Evolutionary conservation across 139 green algal genomes (phyloP).

Genomic region (Chlamydomonas eustigma): DNA sequence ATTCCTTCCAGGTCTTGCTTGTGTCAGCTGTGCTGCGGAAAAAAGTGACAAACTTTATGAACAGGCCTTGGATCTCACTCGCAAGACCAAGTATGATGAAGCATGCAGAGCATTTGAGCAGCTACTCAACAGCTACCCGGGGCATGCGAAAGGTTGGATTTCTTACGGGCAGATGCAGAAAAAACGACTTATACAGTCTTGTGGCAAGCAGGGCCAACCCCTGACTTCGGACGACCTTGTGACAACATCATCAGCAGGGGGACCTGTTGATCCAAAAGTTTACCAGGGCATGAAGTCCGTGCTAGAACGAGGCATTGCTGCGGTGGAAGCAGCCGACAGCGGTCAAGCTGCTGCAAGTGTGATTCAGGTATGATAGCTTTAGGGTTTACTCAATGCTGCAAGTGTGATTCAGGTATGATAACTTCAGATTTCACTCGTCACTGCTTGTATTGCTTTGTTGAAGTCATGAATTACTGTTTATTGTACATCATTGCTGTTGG

Average conservation of each 20-base stretch:
- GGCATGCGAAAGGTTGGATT: neutral
- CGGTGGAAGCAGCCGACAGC: neutral
- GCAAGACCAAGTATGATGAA: neutral
- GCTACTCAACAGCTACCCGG: neutral
- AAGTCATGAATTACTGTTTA: neutral
- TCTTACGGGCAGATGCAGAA: neutral
- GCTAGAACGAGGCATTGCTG: neutral
- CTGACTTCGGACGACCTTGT: too few relatives aligned
- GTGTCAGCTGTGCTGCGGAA: too few relatives aligned
- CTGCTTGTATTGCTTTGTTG: neutral
- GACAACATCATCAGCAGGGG: too few relatives aligned
- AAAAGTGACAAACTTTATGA: too few relatives aligned
- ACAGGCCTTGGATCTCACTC: neutral
- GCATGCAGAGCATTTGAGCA: neutral
- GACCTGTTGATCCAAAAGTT: too few relatives aligned
- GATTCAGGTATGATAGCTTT: neutral
- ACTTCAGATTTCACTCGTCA: neutral
- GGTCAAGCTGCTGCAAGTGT: neutral
- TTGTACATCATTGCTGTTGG: neutral
- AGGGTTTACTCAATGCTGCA: neutral
- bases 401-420: neutral
- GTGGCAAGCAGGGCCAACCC: neutral
- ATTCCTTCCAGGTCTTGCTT: too few relatives aligned
- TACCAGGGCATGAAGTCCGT: neutral
- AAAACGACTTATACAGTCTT: neutral